Evolutionary conservation across 2,329 filamentous ascomycete species (phyloP).

Genomic region (Colletotrichum kahawae): DNA sequence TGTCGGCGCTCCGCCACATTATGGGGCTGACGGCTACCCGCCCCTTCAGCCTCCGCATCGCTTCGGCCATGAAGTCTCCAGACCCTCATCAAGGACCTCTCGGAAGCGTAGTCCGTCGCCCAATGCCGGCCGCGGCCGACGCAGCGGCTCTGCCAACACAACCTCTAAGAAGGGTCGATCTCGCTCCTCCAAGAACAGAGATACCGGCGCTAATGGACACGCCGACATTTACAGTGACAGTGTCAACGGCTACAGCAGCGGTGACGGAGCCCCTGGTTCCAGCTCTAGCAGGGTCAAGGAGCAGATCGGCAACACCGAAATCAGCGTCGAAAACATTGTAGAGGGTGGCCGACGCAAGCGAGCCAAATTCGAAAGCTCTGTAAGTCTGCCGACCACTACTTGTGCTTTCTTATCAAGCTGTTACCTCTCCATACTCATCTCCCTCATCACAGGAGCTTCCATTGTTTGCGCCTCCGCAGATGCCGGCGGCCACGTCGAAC

Average conservation of each 20-base stretch:
- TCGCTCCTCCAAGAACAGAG: slow-evolving; percentile 72
- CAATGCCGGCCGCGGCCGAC: slow-evolving; percentile 68
- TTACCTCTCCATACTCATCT: slow-evolving; percentile 31
- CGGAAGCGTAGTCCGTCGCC: slow-evolving; percentile 82
- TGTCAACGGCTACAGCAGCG: slow-evolving; percentile 82
- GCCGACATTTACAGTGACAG: slow-evolving; percentile 70
- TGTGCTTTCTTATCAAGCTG: not conserved
- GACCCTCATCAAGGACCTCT: slow-evolving; percentile 73
- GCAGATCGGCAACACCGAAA: slow-evolving; percentile 91
- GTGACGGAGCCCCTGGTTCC: slow-evolving; percentile 80
- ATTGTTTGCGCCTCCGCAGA: slow-evolving; percentile 91
- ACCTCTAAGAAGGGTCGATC: slow-evolving; percentile 71
- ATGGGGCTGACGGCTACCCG: slow-evolving; percentile 59
- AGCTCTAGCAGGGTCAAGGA: slow-evolving; percentile 81
- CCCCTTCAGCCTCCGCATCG: slow-evolving; percentile 50
- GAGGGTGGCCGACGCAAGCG: slow-evolving; percentile 95
- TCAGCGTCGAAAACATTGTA: slow-evolving; percentile 97
- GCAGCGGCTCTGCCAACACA: slow-evolving; percentile 75
- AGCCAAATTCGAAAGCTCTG: slow-evolving; percentile 95
- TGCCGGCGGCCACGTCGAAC: slow-evolving; percentile 93
- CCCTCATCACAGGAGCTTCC: slow-evolving; percentile 78
- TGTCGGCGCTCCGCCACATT: slow-evolving; percentile 56
- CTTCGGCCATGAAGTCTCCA: slow-evolving; percentile 66
- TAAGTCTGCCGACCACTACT: slow-evolving; percentile 58
- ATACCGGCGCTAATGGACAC: slow-evolving; percentile 46